phyloP scores from a whole-genome alignment of 139 green algal genomes.

The Choricystis sp. region DNA sequence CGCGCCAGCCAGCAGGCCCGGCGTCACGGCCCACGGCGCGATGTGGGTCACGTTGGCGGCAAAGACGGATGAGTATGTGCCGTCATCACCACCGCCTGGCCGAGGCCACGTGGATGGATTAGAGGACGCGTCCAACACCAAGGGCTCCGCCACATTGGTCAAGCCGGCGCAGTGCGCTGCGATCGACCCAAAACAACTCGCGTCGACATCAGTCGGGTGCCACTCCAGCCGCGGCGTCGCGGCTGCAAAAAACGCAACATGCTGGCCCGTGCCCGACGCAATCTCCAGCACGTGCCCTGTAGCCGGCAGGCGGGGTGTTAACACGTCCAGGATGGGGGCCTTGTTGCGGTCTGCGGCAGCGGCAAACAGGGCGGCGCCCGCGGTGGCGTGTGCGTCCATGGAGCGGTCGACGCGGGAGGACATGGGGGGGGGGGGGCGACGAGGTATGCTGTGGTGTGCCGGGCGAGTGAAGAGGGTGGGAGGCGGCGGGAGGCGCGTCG shows the following conservation, averaged over 20 bases:
- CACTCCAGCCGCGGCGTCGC: slow-evolving; percentile 14
- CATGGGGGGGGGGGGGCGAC: no score
- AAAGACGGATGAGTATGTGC: slow-evolving; percentile 10
- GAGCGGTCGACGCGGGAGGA: not conserved
- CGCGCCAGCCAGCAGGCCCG: slow-evolving; percentile 26
- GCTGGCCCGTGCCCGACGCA: slow-evolving; percentile 30
- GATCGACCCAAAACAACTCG: slow-evolving; percentile 6
- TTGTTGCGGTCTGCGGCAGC: slow-evolving; percentile 6
- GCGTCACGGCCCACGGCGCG: slow-evolving; percentile 20
- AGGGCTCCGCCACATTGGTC: slow-evolving; percentile 17
- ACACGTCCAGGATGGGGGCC: slow-evolving; percentile 8
- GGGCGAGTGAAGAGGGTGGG: no score
- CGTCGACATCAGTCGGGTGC: slow-evolving; percentile 23
- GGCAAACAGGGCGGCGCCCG: not conserved
- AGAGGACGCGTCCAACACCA: slow-evolving; percentile 13
- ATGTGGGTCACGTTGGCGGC: slow-evolving; percentile 43
- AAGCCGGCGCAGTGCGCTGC: not conserved
- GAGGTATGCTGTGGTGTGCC: no score
- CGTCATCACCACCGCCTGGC: not conserved
- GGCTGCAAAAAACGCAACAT: slow-evolving; percentile 18
- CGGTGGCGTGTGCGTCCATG: not conserved
- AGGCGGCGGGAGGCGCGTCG: no score
- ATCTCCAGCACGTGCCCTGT: slow-evolving; percentile 10
- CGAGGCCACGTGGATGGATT: slow-evolving; percentile 2
- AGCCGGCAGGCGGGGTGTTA: not conserved